Evolutionary conservation across 2,329 filamentous ascomycete species (phyloP).

Genomic region (Ophiostoma piceae): DNA sequence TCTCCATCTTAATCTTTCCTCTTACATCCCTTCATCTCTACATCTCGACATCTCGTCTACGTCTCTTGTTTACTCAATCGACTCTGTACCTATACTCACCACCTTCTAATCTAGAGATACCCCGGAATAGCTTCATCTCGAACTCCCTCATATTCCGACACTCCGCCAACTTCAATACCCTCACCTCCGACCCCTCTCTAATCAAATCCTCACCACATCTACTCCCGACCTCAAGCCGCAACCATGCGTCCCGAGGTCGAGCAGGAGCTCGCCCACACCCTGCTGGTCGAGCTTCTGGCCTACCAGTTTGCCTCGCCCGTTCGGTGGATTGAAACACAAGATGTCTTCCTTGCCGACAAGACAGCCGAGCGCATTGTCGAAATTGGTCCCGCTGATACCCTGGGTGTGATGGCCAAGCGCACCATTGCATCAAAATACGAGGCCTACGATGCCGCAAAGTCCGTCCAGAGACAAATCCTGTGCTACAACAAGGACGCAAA

Average conservation of each 20-base stretch:
- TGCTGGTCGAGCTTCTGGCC: conserved; percentile 96
- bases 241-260: conserved; percentile 97
- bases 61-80: conserved; percentile 4
- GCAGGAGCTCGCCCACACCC: conserved; percentile 96
- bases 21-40: conserved; percentile 3
- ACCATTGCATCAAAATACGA: conserved; percentile 97
- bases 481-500: conserved; percentile 99
- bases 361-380: conserved; percentile 96
- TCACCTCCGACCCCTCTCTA: neutral
- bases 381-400: conserved; percentile 91
- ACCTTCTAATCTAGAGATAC: conserved; percentile 20
- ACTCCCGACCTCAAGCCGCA: conserved; percentile 18
- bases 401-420: conserved; percentile 95
- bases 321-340: conserved; percentile 99
- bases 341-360: conserved; percentile 97
- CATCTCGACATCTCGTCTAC: neutral
- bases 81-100: conserved; percentile 6
- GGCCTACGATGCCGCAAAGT: conserved; percentile 94
- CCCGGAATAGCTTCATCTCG: conserved; percentile 19
- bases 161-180: neutral
- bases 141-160: conserved; percentile 14
- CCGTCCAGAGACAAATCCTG: conserved; percentile 91
- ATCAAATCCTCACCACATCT: neutral
- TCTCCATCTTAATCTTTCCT: conserved; percentile 12
- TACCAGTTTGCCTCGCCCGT: conserved; percentile 99